Evolutionary conservation across 2,329 filamentous ascomycete genomes (phyloP).

Genomic region (Ilyonectria mors-panacis): DNA sequence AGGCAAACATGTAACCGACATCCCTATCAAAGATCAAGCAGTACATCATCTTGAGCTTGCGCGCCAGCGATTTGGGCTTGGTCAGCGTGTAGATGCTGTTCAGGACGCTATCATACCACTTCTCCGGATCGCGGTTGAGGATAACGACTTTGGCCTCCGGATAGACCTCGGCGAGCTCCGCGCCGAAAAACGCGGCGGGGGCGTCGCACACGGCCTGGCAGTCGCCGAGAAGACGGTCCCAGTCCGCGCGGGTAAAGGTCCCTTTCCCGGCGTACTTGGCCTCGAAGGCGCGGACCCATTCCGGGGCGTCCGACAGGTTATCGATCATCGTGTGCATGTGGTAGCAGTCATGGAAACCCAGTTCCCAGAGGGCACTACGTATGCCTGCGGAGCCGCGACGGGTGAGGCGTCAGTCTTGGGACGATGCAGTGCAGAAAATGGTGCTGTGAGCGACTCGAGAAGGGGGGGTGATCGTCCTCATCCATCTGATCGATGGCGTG

Average conservation of each 20-base stretch:
- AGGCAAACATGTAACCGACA: slow-evolving; percentile 44
- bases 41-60: slow-evolving; percentile 49
- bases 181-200: slow-evolving; percentile 67
- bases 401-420: slow-evolving; percentile 24
- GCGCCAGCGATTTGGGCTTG: slow-evolving; percentile 36
- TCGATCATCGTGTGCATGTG: slow-evolving; percentile 53
- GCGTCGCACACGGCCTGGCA: slow-evolving; percentile 69
- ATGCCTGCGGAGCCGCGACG: slow-evolving; percentile 47
- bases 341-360: slow-evolving; percentile 56
- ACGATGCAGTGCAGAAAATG: not conserved
- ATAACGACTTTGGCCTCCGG: slow-evolving; percentile 57
- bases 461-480: slow-evolving; percentile 9
- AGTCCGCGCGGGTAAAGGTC: slow-evolving; percentile 56
- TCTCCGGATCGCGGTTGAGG: slow-evolving; percentile 57
- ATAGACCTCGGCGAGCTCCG: slow-evolving; percentile 53
- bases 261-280: slow-evolving; percentile 52
- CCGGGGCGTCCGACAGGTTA: slow-evolving; percentile 43
- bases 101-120: slow-evolving; percentile 51
- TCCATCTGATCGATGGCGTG: slow-evolving; percentile 25
- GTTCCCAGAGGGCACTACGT: slow-evolving; percentile 51
- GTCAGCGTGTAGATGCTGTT: slow-evolving; percentile 52
- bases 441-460: not conserved
- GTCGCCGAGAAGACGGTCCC: slow-evolving; percentile 62
- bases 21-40: slow-evolving; percentile 48
- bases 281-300: slow-evolving; percentile 53